phyloP scores from a whole-genome alignment of 2,329 filamentous ascomycete genomes.

The Aureobasidium namibiae region DNA sequence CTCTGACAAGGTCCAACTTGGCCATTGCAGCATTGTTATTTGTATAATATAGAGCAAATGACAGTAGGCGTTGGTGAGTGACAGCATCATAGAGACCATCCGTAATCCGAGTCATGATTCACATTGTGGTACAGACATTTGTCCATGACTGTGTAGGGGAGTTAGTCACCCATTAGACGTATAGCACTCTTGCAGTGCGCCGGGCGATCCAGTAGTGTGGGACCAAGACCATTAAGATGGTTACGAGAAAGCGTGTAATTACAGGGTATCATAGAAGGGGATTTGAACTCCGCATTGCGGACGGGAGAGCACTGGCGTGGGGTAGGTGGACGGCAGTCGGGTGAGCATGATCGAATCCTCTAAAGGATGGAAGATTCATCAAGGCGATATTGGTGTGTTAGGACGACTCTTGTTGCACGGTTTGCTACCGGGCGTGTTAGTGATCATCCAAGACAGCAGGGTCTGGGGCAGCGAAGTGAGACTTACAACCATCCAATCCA shows the following conservation, averaged over 20 bases:
- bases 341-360: neutral
- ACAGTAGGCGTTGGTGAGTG: neutral
- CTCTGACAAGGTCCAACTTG: too few species aligned
- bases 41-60: neutral
- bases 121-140: neutral
- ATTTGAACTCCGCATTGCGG: neutral
- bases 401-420: constrained; percentile 4
- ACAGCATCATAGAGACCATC: neutral
- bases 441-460: neutral
- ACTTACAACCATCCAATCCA: constrained; percentile 95
- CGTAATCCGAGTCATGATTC: neutral
- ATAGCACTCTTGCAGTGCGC: neutral
- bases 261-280: neutral
- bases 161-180: neutral
- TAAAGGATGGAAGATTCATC: neutral
- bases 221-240: neutral
- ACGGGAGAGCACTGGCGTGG: neutral
- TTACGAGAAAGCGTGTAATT: neutral
- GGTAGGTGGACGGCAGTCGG: neutral
- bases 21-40: too few species aligned
- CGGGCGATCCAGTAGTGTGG: neutral
- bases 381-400: neutral
- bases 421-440: neutral
- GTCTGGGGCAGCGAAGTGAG: neutral
- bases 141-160: neutral